These are phyloP conservation scores for Halenospora varia DNA, from an alignment of 495 filamentous ascomycete genomes.

Conservation along the genomic window DNA sequence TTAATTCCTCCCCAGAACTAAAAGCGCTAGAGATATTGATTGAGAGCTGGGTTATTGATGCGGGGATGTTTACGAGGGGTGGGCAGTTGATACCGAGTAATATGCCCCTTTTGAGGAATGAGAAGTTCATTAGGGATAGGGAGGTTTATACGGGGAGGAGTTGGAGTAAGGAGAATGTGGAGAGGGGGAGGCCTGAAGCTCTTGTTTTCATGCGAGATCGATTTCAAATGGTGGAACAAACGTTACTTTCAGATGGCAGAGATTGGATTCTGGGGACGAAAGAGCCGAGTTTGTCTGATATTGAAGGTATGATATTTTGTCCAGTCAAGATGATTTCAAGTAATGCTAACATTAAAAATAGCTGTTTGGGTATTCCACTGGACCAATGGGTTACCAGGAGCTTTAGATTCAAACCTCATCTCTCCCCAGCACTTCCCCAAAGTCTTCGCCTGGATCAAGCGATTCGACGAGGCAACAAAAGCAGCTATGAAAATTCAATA, in stretches of 20 bases:
- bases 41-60: constrained; percentile 39
- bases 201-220: constrained; percentile 35
- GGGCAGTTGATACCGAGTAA: constrained; percentile 42
- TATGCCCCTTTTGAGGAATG: constrained; percentile 44
- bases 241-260: constrained; percentile 51
- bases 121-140: constrained; percentile 49
- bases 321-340: not conserved
- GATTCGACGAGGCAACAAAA: constrained; percentile 39
- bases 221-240: constrained; percentile 48
- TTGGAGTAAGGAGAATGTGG: constrained; percentile 30
- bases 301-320: constrained; percentile 48
- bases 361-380: constrained; percentile 58
- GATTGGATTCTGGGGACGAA: constrained; percentile 47
- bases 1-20: not conserved
- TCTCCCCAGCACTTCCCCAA: constrained; percentile 40
- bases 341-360: constrained; percentile 19
- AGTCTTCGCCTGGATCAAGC: constrained; percentile 50
- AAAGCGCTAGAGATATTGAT: constrained; percentile 34
- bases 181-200: constrained; percentile 38
- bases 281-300: constrained; percentile 49
- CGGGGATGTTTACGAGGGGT: constrained; percentile 43
- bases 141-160: constrained; percentile 33
- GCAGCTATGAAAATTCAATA: constrained; percentile 21
- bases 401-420: constrained; percentile 36
- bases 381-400: constrained; percentile 43